These are phyloP conservation scores for Claviceps monticola DNA, from an alignment of 2,329 filamentous ascomycete genomes.

Conservation along the genomic window DNA sequence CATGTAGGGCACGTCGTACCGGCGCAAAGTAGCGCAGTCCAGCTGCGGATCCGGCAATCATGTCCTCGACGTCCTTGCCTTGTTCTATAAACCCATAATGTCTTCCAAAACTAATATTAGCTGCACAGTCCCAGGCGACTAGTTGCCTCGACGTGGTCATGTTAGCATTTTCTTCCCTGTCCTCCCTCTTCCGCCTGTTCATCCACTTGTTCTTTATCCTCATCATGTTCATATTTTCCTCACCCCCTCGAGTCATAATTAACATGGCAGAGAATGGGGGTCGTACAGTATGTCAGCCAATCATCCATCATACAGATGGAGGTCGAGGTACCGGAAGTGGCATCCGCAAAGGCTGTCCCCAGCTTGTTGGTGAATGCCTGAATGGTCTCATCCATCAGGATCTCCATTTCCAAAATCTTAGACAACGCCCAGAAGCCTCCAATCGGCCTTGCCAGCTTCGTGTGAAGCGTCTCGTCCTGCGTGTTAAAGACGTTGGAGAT, in stretches of 20 bases:
- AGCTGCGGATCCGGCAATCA: slow-evolving; percentile 16
- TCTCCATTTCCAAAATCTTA: slow-evolving; percentile 9
- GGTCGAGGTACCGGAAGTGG: neutral
- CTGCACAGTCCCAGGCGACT: slow-evolving; percentile 27
- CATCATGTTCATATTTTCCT: neutral
- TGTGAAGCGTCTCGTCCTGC: slow-evolving; percentile 8
- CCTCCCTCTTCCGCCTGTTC: neutral
- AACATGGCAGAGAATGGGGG: neutral
- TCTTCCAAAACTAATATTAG: slow-evolving; percentile 24
- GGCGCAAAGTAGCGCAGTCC: slow-evolving; percentile 19
- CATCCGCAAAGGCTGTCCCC: slow-evolving; percentile 6
- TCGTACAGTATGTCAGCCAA: slow-evolving; percentile 9
- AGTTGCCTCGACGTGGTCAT: neutral
- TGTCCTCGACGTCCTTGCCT: slow-evolving; percentile 22
- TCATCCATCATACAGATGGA: slow-evolving; percentile 9
- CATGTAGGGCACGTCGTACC: slow-evolving; percentile 1
- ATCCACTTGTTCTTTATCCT: neutral
- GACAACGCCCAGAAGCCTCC: slow-evolving; percentile 7
- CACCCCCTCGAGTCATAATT: neutral
- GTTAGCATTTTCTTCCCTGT: neutral
- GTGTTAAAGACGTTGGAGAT: slow-evolving; percentile 11
- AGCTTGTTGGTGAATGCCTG: slow-evolving; percentile 4
- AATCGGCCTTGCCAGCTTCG: slow-evolving; percentile 8
- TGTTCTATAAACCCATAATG: slow-evolving; percentile 27
- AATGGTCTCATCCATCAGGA: slow-evolving; percentile 9